These are phyloP conservation scores for Arthrobotrys sphaeroides DNA, from an alignment of 2,329 filamentous ascomycete species.

Conservation along the genomic window DNA sequence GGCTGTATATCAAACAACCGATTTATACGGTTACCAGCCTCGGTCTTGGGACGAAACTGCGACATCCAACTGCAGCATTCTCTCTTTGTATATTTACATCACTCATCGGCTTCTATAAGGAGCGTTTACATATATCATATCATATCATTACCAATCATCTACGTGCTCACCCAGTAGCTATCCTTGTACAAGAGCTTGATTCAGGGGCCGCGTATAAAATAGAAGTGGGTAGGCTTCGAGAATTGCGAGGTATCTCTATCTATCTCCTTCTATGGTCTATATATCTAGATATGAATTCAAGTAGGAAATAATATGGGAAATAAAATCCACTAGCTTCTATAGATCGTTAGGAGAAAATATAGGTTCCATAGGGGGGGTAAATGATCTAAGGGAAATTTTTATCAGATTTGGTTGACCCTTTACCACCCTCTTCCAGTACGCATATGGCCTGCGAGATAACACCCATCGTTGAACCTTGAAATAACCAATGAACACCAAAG, in stretches of 20 bases:
- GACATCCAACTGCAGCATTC: conserved; percentile 7
- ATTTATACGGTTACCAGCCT: neutral
- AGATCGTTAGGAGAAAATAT: no score
- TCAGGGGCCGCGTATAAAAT: neutral
- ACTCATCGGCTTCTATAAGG: neutral
- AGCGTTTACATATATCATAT: conserved; percentile 1
- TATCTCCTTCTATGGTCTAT: conserved; percentile 2
- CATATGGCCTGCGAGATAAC: no score
- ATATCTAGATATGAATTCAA: neutral
- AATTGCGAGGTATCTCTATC: neutral
- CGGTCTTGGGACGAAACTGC: conserved; percentile 4
- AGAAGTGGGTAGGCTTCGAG: neutral
- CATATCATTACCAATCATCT: conserved; percentile 1
- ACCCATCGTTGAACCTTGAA: neutral
- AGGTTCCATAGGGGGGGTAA: no score
- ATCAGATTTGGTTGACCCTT: conserved; percentile 1
- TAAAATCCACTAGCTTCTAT: no score
- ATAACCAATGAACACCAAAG: conserved; percentile 1
- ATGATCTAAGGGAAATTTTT: neutral
- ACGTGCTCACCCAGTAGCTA: neutral
- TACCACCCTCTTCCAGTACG: no score
- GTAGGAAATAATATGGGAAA: conserved; percentile 12
- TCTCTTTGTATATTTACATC: conserved; percentile 22
- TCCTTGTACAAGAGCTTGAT: neutral
- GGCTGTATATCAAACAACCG: neutral